Base-by-base conservation (phyloP, 257 asterid genomes). In the Verbascum thapsus region DNA sequence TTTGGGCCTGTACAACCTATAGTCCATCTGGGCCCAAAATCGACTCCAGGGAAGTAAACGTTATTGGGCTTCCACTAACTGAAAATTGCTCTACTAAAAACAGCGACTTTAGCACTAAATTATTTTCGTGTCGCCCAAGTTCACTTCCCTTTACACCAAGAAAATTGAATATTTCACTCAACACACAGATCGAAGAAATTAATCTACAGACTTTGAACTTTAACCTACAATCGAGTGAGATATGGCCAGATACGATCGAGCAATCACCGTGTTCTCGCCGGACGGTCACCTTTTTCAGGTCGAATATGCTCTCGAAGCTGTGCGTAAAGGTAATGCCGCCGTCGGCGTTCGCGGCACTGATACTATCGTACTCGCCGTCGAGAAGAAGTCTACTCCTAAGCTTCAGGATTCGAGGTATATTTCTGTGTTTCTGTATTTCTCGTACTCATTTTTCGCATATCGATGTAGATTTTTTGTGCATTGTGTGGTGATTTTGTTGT, bases 201-300 rank as follows among this genome's bases (percentile, higher is more conserved):
- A 2, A 48, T 15, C 42, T 48, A 7, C 10, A n/a, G n/a, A n/a
- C n/a, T n/a, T n/a, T n/a, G n/a, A n/a, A n/a, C n/a, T n/a, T n/a
- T n/a, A n/a, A 3, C 58, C 3, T 44, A 7, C 8, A 10, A 15
- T 30, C 5, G 58, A 53, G 55, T 60, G 61, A 64, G 67, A 67
- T 3, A 90, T 91, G 98, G 98, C 96, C 13, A 75, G 98, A 66
- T 88, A 92, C 34, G 98, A 92, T 43, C 81, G 97, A 83, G 97
- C 98, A 13, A 88, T 88, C 45, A 88, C 98, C 0, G 98, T 88
- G 5, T 92, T 92, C 85, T 88, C 98, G 50, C 98, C 98, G 38
- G 98, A 88, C 66, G 98, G 98, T 9, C 97, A 92, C 72, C 85
- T 88, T 3, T 88, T 92, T 58, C 98, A 92, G 84, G 98, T 92